These are phyloP conservation scores for Choricystis sp. DNA, from an alignment of 139 green algal species.

Conservation along the genomic window DNA sequence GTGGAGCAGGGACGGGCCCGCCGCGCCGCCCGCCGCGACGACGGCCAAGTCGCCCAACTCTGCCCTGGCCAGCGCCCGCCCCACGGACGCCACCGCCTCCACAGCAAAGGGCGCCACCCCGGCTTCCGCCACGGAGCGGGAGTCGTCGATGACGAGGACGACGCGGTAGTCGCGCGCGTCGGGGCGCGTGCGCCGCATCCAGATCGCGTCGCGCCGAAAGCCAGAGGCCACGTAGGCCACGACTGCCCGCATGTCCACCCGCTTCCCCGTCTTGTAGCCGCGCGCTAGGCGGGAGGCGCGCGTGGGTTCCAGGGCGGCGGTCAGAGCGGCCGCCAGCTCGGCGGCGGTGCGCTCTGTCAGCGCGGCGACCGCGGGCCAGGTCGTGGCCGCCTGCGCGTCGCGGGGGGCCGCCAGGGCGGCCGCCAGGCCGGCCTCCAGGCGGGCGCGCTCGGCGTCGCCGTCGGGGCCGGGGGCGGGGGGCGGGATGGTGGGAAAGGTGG, in stretches of 20 bases:
- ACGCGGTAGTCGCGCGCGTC: conserved; percentile 94
- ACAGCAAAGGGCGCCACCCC: conserved; percentile 70
- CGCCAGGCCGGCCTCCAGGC: conserved; percentile 7
- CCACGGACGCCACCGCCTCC: conserved; percentile 75
- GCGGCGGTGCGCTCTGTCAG: conserved; percentile 44
- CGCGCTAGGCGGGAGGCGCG: conserved; percentile 68
- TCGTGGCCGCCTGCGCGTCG: conserved; percentile 19
- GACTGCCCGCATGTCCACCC: conserved; percentile 88
- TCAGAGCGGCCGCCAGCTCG: conserved; percentile 92
- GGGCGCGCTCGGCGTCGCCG: not conserved
- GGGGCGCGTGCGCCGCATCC: conserved; percentile 79
- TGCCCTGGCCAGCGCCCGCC: conserved; percentile 56
- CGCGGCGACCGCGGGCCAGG: conserved; percentile 68
- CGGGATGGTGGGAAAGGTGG: not conserved
- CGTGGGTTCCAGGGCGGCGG: conserved; percentile 87
- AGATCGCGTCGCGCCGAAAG: conserved; percentile 98
- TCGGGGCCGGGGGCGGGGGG: no score
- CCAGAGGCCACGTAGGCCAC: conserved; percentile 94
- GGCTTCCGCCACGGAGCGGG: conserved; percentile 81
- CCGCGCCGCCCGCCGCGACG: conserved; percentile 28
- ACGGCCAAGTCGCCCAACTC: conserved; percentile 79
- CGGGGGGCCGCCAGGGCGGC: conserved; percentile 4
- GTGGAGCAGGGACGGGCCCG: conserved; percentile 39
- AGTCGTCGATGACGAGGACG: conserved; percentile 77
- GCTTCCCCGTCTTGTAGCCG: conserved; percentile 91